Conservation (phyloP, 305 asterid genomes). For the Nicotiana rustica region DNA sequence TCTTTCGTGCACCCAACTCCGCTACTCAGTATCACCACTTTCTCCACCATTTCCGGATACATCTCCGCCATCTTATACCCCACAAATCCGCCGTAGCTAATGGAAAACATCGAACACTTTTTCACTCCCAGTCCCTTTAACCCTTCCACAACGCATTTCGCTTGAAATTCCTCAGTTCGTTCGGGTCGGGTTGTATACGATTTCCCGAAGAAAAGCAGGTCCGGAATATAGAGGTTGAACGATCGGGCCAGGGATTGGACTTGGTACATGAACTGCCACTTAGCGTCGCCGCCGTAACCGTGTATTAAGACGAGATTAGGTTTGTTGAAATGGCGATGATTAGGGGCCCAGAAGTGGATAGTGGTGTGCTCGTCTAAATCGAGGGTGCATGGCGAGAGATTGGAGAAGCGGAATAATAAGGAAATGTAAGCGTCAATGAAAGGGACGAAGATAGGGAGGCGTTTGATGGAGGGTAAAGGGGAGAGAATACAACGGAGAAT, state of each 20-base stretch:
- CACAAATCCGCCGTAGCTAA: constrained; percentile 76
- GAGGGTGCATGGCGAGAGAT: constrained; percentile 58
- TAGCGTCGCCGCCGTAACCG: constrained; percentile 73
- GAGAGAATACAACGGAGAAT: constrained; percentile 32
- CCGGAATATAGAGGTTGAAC: constrained; percentile 73
- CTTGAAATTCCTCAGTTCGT: constrained; percentile 63
- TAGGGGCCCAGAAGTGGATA: constrained; percentile 70
- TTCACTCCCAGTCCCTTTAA: constrained; percentile 63
- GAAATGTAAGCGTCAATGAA: constrained; percentile 55
- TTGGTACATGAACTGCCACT: constrained; percentile 70
- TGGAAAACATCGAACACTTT: constrained; percentile 62
- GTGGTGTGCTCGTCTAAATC: constrained; percentile 66
- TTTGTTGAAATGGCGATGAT: constrained; percentile 53
- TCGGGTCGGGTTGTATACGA: constrained; percentile 53
- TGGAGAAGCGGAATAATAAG: constrained; percentile 62
- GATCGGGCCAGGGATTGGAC: constrained; percentile 47
- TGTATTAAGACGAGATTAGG: constrained; percentile 71
- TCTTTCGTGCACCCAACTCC: constrained; percentile 65
- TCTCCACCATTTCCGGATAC: constrained; percentile 63
- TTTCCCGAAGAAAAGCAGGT: constrained; percentile 75
- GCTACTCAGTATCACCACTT: constrained; percentile 74
- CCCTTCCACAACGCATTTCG: constrained; percentile 62
- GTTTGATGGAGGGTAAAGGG: constrained; percentile 48
- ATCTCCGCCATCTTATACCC: constrained; percentile 68
- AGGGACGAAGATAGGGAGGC: constrained; percentile 53